phyloP scores from a whole-genome alignment of 306 rosid genomes.

The Glycine soja region DNA sequence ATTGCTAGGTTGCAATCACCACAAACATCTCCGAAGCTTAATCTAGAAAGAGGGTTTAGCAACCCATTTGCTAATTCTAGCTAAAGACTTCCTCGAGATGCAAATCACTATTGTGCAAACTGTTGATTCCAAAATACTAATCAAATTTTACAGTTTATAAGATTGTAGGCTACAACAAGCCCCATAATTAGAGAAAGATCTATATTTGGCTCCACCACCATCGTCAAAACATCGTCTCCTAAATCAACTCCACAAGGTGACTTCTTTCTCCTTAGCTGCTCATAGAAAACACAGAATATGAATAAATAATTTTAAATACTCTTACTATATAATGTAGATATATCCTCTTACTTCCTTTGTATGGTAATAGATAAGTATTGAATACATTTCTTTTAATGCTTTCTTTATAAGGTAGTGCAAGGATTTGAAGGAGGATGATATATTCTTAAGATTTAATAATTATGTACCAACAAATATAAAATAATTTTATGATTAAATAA shows the following conservation, averaged over 20 bases:
- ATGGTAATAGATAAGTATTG: too few species aligned
- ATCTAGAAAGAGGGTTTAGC: constrained; percentile 27
- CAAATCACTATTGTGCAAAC: constrained; percentile 15
- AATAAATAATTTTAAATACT: too few species aligned
- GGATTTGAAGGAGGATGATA: too few species aligned
- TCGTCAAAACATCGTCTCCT: constrained; percentile 74
- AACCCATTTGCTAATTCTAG: constrained; percentile 8
- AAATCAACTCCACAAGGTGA: constrained; percentile 64
- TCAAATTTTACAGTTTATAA: constrained; percentile 62
- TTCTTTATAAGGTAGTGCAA: too few species aligned
- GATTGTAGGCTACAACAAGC: constrained; percentile 67
- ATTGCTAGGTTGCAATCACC: constrained; percentile 9
- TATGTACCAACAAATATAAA: too few species aligned
- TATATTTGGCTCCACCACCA: constrained; percentile 71
- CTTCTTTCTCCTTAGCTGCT: constrained; percentile 72
- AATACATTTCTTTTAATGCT: too few species aligned
- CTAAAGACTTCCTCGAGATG: constrained; percentile 19
- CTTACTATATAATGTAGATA: too few species aligned
- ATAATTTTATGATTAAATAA: too few species aligned
- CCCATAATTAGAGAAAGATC: constrained; percentile 72
- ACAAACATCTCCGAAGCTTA: constrained; percentile 18
- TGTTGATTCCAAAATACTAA: constrained; percentile 13
- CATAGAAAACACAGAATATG: constrained; percentile 1
- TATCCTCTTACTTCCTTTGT: too few species aligned
- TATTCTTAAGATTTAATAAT: too few species aligned